Base-by-base conservation (phyloP, 148 eudicot genomes). In the Suaeda aralocaspica region DNA sequence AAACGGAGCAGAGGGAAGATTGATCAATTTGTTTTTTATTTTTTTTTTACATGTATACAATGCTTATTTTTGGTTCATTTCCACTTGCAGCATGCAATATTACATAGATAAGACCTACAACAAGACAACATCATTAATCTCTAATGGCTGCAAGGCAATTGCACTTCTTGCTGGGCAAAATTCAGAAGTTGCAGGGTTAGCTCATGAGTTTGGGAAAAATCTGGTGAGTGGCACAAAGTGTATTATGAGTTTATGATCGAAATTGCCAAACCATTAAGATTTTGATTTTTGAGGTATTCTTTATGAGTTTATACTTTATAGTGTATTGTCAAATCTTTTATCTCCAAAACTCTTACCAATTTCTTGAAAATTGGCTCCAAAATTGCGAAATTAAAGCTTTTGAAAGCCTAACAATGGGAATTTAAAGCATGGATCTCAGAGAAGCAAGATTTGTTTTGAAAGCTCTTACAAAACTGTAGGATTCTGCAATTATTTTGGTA, bases 91-190 rank as follows among this genome's bases (percentile, higher is more conserved):
- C 80, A 90, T 90, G 98, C 89, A 87, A 34, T 87, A 86, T 77
- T 93, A 93, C 78, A 81, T 93, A 85, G 88, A 93, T 59, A 93
- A 93, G 86, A 88, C 96, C 69, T 87, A 84, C 76, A 90, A 82
- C 81, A 93, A 93, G 83, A 93, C 98, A 21, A 96, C 96, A 14
- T 90, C 98, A 24, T 75, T 93, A 73, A 88, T 93, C 61, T 90
- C 98, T 57, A 93, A 93, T 81, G 90, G 98, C 81, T 93, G 92
- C 89, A 88, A 93, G 74, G 89, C 98, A 24, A 82, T 90, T 83
- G 98, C 98, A 61, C 87, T 93, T 76, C 92, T 93, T 62, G 88
- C 94, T 33, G 98, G 98, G 68, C 94, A 93, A 79, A 85, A 89
- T 50, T 72, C 92, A 6, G 98, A 93, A 75, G 95, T 90, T 76